These are phyloP conservation scores for Ustilago curta DNA, from an alignment of 1,284 basidiomycete genomes.

Conservation along the genomic window DNA sequence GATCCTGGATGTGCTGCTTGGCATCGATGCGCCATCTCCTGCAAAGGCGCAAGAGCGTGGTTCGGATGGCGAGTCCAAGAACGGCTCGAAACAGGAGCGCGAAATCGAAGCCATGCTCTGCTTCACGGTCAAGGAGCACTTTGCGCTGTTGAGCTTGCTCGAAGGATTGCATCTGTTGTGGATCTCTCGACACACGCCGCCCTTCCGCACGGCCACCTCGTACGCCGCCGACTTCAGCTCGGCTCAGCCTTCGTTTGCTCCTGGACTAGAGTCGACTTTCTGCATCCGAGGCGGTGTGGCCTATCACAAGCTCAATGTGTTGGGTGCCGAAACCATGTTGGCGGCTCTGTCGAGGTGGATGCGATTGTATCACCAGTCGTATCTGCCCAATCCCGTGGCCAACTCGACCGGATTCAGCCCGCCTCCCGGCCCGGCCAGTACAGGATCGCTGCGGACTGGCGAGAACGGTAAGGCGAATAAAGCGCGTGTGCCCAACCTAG, in stretches of 20 bases:
- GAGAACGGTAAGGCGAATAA: conserved; percentile 7
- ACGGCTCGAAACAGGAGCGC: conserved; percentile 1
- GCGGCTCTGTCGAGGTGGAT: conserved; percentile 41
- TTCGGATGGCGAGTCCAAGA: background rate
- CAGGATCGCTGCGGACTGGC: background rate
- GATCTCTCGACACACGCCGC: conserved; percentile 36
- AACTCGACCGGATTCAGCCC: conserved; percentile 19
- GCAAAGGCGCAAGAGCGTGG: background rate
- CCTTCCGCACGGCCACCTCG: conserved; percentile 32
- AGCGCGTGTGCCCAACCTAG: conserved; percentile 23
- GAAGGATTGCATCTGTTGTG: conserved; percentile 45
- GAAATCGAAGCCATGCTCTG: conserved; percentile 26
- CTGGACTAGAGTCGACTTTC: conserved; percentile 21
- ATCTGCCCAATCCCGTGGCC: conserved; percentile 23
- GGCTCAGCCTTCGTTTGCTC: conserved; percentile 15
- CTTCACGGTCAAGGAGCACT: conserved; percentile 46
- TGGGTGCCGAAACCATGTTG: conserved; percentile 37
- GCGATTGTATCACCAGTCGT: conserved; percentile 41
- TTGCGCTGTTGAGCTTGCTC: conserved; percentile 35
- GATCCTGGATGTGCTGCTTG: conserved; percentile 34
- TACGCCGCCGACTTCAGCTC: conserved; percentile 42
- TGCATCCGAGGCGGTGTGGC: conserved; percentile 22
- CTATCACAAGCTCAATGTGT: conserved; percentile 28
- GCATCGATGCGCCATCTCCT: conserved; percentile 19
- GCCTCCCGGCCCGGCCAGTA: background rate